phyloP scores from a whole-genome alignment of 768 basidiomycete species.

The Termitomyces sp. region DNA sequence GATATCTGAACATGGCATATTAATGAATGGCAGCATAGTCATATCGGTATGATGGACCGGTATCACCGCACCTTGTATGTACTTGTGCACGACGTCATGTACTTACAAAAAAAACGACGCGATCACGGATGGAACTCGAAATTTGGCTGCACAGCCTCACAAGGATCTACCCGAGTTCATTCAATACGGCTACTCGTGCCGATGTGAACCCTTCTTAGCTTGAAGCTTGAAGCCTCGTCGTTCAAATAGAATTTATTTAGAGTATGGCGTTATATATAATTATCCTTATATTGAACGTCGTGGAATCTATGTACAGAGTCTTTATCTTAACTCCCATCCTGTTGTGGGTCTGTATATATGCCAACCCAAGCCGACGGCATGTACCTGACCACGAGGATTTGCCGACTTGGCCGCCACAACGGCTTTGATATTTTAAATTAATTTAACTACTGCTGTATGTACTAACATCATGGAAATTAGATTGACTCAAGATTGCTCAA shows the following conservation, averaged over 20 bases:
- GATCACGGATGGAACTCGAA: neutral
- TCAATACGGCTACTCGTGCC: neutral
- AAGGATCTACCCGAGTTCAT: neutral
- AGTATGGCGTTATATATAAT: no score
- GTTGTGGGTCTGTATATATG: no score
- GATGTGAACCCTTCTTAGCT: neutral
- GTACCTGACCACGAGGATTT: constrained; percentile 7
- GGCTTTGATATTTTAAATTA: neutral
- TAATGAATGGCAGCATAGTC: neutral
- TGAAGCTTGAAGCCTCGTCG: no score
- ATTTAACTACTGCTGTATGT: no score
- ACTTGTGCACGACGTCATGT: constrained; percentile 2
- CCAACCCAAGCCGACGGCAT: neutral
- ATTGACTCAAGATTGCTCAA: no score
- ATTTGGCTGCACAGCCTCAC: neutral
- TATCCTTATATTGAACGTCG: no score
- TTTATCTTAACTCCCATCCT: no score
- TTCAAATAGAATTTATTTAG: neutral
- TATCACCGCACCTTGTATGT: neutral
- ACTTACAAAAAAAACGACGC: neutral
- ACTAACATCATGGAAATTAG: no score
- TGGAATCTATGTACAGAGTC: no score
- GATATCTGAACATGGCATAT: neutral
- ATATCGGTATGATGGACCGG: neutral
- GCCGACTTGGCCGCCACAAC: neutral